Base-by-base conservation (phyloP, 306 rosid genomes). In the Lagenaria siceraria region DNA sequence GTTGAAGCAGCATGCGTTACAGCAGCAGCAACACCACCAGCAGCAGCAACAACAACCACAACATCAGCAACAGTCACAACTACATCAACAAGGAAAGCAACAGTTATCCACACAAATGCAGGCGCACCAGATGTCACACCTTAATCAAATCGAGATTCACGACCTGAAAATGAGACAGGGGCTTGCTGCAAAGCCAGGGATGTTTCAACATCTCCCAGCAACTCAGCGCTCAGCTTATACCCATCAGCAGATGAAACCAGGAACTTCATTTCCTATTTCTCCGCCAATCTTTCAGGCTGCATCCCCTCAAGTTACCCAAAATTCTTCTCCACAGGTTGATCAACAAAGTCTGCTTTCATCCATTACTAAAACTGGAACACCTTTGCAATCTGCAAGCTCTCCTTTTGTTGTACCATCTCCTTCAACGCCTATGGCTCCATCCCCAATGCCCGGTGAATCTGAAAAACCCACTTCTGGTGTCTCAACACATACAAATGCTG, bases 321-420 rank as follows among this genome's bases (percentile, higher is more conserved):
- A 89, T 81, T 92, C 97, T 70, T 92, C 99, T 85, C 96, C 97
- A 46, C 97, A 89, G 80, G 88, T 95, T 75, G 98, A 92, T 79
- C 98, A 90, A 76, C 97, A 87, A 83, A 84, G 79, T 84, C 70
- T 87, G 80, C 82, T 86, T 59, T 49, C 84, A 21, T 79, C 95
- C 79, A 80, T 84, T 66, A 52, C 92, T 17, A 92, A 89, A 88
- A 80, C 80, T 78, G 88, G 89, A 71, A 94, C 98, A 22, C 96
- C 97, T 53, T 76, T 89, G 85, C 98, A 95, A 81, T 83, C 91
- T 75, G 90, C 93, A 19, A 87, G 81, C 83, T 95, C 98, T 22
- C 93, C 97, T 77, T 92, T 88, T 83, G 89, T 88, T 62, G 91
- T 49, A 78, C 96, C 93, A 38, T 89, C 96, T 72, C 97, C 99